Conservation (phyloP, 208 protist species). For the Wallacemonas rigidus region DNA sequence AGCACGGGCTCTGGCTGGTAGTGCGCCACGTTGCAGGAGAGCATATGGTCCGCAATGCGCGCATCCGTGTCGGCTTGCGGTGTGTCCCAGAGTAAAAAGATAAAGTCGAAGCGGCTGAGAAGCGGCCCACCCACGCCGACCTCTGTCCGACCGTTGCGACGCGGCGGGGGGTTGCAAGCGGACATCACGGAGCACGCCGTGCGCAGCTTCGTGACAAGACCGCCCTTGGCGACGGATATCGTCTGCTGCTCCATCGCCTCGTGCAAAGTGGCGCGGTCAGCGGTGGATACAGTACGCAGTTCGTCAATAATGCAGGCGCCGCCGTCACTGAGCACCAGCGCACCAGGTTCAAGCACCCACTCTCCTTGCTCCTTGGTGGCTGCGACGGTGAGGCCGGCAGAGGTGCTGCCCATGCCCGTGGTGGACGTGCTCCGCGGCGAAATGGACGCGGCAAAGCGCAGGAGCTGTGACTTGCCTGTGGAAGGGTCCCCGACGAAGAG, state of each 20-base stretch:
- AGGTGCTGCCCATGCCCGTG: conserved; percentile 90
- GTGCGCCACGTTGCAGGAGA: conserved; percentile 49
- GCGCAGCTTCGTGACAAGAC: conserved; percentile 95
- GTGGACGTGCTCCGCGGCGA: conserved; percentile 88
- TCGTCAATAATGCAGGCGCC: conserved; percentile 98
- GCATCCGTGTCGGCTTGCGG: conserved; percentile 84
- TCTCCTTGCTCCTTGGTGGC: conserved; percentile 88
- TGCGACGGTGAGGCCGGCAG: conserved; percentile 91
- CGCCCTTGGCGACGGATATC: conserved; percentile 95
- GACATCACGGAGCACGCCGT: conserved; percentile 95
- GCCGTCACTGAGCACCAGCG: conserved; percentile 96
- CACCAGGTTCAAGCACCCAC: conserved; percentile 96
- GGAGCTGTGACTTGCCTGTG: conserved; percentile 96
- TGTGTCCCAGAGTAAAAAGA: conserved; percentile 95
- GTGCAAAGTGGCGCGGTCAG: conserved; percentile 95
- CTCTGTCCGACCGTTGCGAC: conserved; percentile 63
- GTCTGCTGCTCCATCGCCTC: conserved; percentile 99
- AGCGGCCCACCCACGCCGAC: conserved; percentile 94
- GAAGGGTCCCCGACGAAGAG: conserved; percentile 99
- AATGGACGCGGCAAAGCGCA: conserved; percentile 80
- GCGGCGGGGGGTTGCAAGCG: conserved; percentile 94
- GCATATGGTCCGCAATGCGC: conserved; percentile 87
- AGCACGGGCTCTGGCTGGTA: conserved; percentile 34
- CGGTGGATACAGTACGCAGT: conserved; percentile 94
- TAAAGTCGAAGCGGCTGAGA: conserved; percentile 97